Conservation (phyloP, 2,329 filamentous ascomycete genomes). For the Neonectria neomacrospora region DNA sequence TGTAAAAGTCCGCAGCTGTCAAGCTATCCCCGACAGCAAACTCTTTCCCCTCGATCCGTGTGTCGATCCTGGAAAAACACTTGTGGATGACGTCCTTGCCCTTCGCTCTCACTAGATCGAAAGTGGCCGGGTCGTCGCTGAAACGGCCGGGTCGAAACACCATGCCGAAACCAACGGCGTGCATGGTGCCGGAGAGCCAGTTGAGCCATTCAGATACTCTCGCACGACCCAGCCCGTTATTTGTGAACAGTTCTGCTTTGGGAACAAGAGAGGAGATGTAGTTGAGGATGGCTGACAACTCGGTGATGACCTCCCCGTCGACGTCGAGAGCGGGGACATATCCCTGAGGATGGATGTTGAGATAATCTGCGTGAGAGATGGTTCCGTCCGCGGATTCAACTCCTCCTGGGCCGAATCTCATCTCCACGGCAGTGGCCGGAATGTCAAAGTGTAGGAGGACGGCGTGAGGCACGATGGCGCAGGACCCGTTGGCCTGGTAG, state of each 20-base stretch:
- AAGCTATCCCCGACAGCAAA: slow-evolving; percentile 27
- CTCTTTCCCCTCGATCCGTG: neutral
- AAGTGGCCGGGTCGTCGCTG: slow-evolving; percentile 29
- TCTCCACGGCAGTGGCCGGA: slow-evolving; percentile 36
- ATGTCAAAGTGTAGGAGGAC: slow-evolving; percentile 47
- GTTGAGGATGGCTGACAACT: slow-evolving; percentile 47
- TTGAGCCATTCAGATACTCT: slow-evolving; percentile 48
- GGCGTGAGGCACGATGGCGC: slow-evolving; percentile 45
- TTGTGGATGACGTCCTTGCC: slow-evolving; percentile 1
- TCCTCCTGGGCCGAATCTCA: slow-evolving; percentile 34
- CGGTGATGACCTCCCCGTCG: slow-evolving; percentile 46
- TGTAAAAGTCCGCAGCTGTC: slow-evolving; percentile 35
- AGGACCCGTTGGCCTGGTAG: slow-evolving; percentile 46
- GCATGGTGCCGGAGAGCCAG: slow-evolving; percentile 49
- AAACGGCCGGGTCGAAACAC: slow-evolving; percentile 44
- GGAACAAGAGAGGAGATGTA: slow-evolving; percentile 46
- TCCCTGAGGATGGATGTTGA: slow-evolving; percentile 44
- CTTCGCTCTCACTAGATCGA: slow-evolving; percentile 11
- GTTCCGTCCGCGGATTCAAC: slow-evolving; percentile 46
- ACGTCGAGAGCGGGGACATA: slow-evolving; percentile 48
- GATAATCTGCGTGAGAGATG: slow-evolving; percentile 45
- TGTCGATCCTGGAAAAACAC: slow-evolving; percentile 22
- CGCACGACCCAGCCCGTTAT: slow-evolving; percentile 32
- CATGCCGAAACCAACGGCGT: slow-evolving; percentile 44
- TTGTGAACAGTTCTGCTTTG: slow-evolving; percentile 36